Evolutionary conservation across 23 red algal genomes (phyloP), one percentile per base, ranked within the genome.

Genomic region (Gracilaria vermiculophylla): DNA sequence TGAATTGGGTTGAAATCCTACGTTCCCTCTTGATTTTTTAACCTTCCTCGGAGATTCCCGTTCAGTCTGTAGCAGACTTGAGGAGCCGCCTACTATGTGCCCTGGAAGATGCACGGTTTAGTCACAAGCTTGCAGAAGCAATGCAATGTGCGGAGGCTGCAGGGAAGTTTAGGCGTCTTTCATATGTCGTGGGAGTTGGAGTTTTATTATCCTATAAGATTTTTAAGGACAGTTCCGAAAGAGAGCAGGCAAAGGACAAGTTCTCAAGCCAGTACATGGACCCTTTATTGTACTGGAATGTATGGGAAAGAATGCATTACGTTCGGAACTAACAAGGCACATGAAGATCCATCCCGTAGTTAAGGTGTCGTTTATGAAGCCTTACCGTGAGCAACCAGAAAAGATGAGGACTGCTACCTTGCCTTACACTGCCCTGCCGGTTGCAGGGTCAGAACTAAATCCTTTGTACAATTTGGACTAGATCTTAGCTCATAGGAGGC

Each of bases 291-390:
- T 47, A 8, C 6, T 47, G 5, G 43, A 47, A 47, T 47, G 43
- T 47, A 8, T 47, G 6, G 12, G 43, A 12, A 47, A 47, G 43
- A 47, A 47, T 12, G 43, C 6, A 12, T 47, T 47, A 47, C 40
- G 80, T 20, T 41, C 71, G 61, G 3, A 70, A 39, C 13, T 85
- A 16, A 35, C 40, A 9, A 15, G 14, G 27, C 55, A 69, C 35
- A 53, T 69, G 20, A 66, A 25, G 12, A 52, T 67, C 7, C 80
- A 85, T 85, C 80, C 80, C 31, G 80, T 85, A 1, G 44, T 70
- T 6, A 15, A 85, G 50, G 62, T 85, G 3, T 53, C 62, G 8
- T 41, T 39, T 47, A 85, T 13, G 4, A 34, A 10, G 11, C 60
- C 60, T 27, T 53, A 50, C 56, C 23, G 9, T 16, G 61, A 49